These are phyloP conservation scores for Posidonia australis DNA, from an alignment of 106 monocot species.

Conservation along the genomic window DNA sequence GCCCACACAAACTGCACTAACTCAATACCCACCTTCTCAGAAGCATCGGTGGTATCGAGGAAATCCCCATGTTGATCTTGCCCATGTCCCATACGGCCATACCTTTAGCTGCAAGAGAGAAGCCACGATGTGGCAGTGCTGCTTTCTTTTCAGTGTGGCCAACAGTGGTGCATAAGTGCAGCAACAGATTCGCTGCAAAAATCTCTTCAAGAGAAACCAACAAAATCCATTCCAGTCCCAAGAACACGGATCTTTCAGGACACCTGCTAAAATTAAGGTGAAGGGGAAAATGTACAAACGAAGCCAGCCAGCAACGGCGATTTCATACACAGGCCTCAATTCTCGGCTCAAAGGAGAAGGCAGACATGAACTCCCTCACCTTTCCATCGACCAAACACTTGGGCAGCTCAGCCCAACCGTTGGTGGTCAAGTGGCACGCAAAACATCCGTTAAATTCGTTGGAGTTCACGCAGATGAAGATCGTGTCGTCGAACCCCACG, in stretches of 20 bases:
- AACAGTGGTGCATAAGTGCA: too few relatives aligned
- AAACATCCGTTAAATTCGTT: constrained; percentile 36
- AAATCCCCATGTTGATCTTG: background rate
- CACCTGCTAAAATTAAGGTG: too few relatives aligned
- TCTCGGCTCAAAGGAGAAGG: constrained; percentile 81
- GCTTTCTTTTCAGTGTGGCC: too few relatives aligned
- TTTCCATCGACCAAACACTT: constrained; percentile 47
- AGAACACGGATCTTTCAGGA: too few relatives aligned
- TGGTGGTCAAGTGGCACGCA: constrained; percentile 29
- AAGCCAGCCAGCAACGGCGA: background rate
- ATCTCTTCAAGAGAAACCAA: too few relatives aligned
- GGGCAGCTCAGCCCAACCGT: constrained; percentile 64
- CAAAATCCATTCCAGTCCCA: too few relatives aligned
- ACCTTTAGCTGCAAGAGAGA: too few relatives aligned
- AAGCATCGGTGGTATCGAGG: background rate
- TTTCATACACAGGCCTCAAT: constrained; percentile 52
- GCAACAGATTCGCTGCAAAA: too few relatives aligned
- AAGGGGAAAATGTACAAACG: too few relatives aligned
- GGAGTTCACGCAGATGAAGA: constrained; percentile 60
- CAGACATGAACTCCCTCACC: constrained; percentile 49
- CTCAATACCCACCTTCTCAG: background rate
- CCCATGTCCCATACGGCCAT: too few relatives aligned
- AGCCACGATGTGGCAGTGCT: too few relatives aligned
- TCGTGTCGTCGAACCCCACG: constrained; percentile 36
- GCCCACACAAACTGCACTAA: background rate